phyloP scores from a whole-genome alignment of 2,329 filamentous ascomycete genomes.

The Epichloe coenophiala region DNA sequence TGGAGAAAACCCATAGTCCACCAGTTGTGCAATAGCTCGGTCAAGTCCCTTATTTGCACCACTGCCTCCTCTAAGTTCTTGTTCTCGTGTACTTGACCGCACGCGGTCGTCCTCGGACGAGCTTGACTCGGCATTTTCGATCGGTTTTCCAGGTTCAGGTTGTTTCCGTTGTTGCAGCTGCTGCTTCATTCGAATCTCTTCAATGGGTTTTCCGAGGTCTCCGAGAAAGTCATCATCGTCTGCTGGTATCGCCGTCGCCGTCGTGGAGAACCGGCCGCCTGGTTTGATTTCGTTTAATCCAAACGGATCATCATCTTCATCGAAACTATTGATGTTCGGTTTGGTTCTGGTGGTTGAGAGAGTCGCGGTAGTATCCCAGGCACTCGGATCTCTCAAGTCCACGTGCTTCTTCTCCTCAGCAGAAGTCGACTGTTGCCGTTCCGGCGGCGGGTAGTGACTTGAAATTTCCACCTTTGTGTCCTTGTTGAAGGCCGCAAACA shows the following conservation, averaged over 20 bases:
- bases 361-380: conserved; percentile 29
- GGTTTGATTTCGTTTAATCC: conserved; percentile 54
- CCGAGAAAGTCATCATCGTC: conserved; percentile 55
- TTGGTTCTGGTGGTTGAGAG: conserved; percentile 7
- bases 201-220: conserved; percentile 49
- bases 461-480: conserved; percentile 54
- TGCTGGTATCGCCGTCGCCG: conserved; percentile 16
- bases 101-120: conserved; percentile 28
- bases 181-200: conserved; percentile 36
- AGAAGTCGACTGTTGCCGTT: conserved; percentile 31
- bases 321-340: conserved; percentile 22
- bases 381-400: conserved; percentile 39
- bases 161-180: conserved; percentile 16
- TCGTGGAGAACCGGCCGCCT: conserved; percentile 13
- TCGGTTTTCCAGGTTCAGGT: conserved; percentile 40
- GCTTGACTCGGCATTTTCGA: conserved; percentile 34
- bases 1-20: conserved; percentile 87
- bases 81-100: conserved; percentile 7
- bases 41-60: conserved; percentile 40
- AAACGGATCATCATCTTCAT: conserved; percentile 81
- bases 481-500: conserved; percentile 55
- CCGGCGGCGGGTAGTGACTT: conserved; percentile 47
- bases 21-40: conserved; percentile 69
- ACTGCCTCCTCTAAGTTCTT: conserved; percentile 11
- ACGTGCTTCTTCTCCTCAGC: conserved; percentile 26